Evolutionary conservation across 371 early-diverging fungal genomes (phyloP).

Genomic region (Blyttiomyces sp.): DNA sequence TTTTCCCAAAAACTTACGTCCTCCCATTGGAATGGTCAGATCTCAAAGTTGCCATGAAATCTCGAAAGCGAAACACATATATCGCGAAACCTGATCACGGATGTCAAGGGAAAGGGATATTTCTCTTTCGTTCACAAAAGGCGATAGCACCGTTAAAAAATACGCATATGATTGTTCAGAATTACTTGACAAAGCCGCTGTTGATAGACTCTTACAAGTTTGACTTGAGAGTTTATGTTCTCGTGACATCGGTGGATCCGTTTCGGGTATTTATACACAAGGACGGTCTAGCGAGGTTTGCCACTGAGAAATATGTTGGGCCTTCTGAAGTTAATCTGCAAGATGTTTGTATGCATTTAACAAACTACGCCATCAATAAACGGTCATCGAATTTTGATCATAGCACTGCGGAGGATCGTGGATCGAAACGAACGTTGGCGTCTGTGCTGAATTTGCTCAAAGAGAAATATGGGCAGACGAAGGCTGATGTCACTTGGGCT

Average conservation of each 20-base stretch:
- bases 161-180: slow-evolving; percentile 43
- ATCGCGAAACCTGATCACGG: slow-evolving; percentile 53
- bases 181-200: slow-evolving; percentile 41
- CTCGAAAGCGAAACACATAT: slow-evolving; percentile 19
- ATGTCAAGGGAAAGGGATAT: slow-evolving; percentile 57
- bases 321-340: slow-evolving; percentile 35
- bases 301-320: slow-evolving; percentile 43
- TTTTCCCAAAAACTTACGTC: slow-evolving; percentile 49
- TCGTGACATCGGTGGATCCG: slow-evolving; percentile 48
- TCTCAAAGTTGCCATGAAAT: slow-evolving; percentile 23
- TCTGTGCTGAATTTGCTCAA: slow-evolving; percentile 32
- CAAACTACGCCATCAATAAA: slow-evolving; percentile 59
- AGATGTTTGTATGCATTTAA: slow-evolving; percentile 53
- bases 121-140: slow-evolving; percentile 34
- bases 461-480: slow-evolving; percentile 8
- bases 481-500: slow-evolving; percentile 36
- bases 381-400: slow-evolving; percentile 34
- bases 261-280: slow-evolving; percentile 46
- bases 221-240: slow-evolving; percentile 53
- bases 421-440: slow-evolving; percentile 40
- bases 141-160: slow-evolving; percentile 20
- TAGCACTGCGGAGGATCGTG: slow-evolving; percentile 22
- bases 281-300: slow-evolving; percentile 54
- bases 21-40: slow-evolving; percentile 41
- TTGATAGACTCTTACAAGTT: slow-evolving; percentile 53